These are phyloP conservation scores for Elaeagnus macrophylla DNA, from an alignment of 306 rosid species.

Conservation along the genomic window DNA sequence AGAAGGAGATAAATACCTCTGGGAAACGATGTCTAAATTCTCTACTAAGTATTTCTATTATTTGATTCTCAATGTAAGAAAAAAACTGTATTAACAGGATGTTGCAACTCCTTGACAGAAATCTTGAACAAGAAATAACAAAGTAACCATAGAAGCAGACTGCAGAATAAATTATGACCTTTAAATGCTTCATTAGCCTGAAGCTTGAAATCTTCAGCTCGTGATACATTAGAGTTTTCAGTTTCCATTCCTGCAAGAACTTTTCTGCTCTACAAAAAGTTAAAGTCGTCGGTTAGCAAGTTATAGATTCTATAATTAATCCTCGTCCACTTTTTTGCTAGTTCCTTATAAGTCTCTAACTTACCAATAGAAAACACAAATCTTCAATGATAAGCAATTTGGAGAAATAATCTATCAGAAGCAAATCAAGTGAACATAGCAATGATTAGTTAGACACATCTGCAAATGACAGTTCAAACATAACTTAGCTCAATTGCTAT, in stretches of 20 bases:
- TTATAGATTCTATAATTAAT: constrained; percentile 16
- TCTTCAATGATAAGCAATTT: no score
- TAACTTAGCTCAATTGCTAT: no score
- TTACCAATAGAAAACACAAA: no score
- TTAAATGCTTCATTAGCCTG: constrained; percentile 80
- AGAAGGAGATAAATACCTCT: constrained; percentile 3
- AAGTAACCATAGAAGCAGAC: constrained; percentile 1
- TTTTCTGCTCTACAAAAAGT: constrained; percentile 21
- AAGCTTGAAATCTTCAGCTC: constrained; percentile 69
- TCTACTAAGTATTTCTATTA: not conserved
- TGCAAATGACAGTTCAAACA: no score
- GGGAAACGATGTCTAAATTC: no score
- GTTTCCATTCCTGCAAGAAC: constrained; percentile 47
- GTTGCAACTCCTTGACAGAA: not conserved
- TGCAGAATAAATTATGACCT: constrained; percentile 36
- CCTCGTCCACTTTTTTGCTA: constrained; percentile 7
- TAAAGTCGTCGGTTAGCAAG: constrained; percentile 23
- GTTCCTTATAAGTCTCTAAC: no score
- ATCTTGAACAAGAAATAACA: not conserved
- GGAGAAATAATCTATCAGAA: no score
- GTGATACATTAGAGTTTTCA: constrained; percentile 35
- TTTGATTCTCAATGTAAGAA: constrained; percentile 4
- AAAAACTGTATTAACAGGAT: constrained; percentile 10
- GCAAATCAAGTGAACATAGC: no score
- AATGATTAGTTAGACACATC: no score